These are phyloP conservation scores for Orobanche coerulescens DNA, from an alignment of 257 asterid species.

Conservation along the genomic window DNA sequence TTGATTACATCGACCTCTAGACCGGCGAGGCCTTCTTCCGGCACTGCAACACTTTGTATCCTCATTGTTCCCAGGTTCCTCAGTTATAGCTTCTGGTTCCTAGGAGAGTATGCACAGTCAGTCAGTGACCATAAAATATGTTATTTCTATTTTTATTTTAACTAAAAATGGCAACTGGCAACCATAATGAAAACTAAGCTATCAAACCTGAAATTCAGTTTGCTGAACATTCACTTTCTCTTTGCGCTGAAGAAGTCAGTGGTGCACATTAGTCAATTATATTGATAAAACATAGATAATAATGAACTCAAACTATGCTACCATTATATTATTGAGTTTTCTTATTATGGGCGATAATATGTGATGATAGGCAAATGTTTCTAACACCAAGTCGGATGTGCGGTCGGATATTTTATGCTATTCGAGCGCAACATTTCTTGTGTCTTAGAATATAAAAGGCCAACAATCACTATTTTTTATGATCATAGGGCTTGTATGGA, in stretches of 20 bases:
- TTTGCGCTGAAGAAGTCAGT: conserved; percentile 31
- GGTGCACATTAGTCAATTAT: background rate
- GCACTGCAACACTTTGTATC: conserved; percentile 21
- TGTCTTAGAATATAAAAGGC: no score
- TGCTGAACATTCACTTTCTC: conserved; percentile 14
- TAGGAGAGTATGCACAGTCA: background rate
- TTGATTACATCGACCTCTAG: conserved; percentile 64
- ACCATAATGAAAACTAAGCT: background rate
- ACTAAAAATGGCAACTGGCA: background rate
- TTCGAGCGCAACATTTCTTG: no score
- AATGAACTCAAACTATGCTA: conserved; percentile 7
- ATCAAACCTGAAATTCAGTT: conserved; percentile 23
- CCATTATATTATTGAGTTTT: background rate
- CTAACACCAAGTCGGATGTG: no score
- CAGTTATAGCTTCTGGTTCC: conserved; percentile 28
- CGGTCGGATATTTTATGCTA: no score
- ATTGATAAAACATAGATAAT: background rate
- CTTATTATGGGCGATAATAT: no score
- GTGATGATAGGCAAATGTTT: no score
- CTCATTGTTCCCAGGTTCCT: conserved; percentile 19
- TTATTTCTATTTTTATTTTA: background rate
- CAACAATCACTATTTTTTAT: no score
- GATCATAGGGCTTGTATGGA: no score
- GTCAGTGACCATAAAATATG: background rate
- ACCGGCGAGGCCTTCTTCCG: conserved; percentile 34